Evolutionary conservation across 148 eudicot genomes (phyloP).

Genomic region (Euryodendron excelsum): DNA sequence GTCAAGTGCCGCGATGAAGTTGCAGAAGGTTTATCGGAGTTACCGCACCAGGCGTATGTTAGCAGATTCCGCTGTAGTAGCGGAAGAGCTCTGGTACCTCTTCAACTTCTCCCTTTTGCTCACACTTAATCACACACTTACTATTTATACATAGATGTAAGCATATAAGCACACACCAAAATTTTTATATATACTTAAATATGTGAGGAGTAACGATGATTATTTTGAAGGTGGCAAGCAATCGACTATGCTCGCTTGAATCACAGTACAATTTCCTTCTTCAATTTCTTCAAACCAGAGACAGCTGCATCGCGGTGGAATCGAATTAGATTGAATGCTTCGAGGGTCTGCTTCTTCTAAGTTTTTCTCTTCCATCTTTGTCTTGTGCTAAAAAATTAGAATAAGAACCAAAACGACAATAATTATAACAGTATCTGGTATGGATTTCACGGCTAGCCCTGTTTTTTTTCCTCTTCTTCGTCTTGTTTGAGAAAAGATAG

Average conservation of each 20-base stretch:
- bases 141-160: too few relatives aligned
- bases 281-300: slow-evolving; percentile 61
- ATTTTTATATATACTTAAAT: too few relatives aligned
- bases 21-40: slow-evolving; percentile 82
- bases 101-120: too few relatives aligned
- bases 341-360: slow-evolving; percentile 46
- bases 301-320: slow-evolving; percentile 73
- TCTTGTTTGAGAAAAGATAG: background rate
- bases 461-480: background rate
- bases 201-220: too few relatives aligned
- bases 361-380: background rate
- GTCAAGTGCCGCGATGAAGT: slow-evolving; percentile 46
- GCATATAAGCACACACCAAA: too few relatives aligned
- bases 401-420: background rate
- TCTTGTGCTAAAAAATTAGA: background rate
- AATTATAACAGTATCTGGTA: background rate
- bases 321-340: slow-evolving; percentile 66
- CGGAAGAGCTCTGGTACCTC: slow-evolving; percentile 77
- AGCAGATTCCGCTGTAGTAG: slow-evolving; percentile 87
- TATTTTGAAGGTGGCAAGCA: slow-evolving; percentile 80
- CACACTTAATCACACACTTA: too few relatives aligned
- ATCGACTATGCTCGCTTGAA: slow-evolving; percentile 68
- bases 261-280: slow-evolving; percentile 87
- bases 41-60: slow-evolving; percentile 81
- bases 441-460: background rate